These are phyloP conservation scores for Gnomoniopsis sp. DNA, from an alignment of 2,329 filamentous ascomycete species.

Conservation along the genomic window DNA sequence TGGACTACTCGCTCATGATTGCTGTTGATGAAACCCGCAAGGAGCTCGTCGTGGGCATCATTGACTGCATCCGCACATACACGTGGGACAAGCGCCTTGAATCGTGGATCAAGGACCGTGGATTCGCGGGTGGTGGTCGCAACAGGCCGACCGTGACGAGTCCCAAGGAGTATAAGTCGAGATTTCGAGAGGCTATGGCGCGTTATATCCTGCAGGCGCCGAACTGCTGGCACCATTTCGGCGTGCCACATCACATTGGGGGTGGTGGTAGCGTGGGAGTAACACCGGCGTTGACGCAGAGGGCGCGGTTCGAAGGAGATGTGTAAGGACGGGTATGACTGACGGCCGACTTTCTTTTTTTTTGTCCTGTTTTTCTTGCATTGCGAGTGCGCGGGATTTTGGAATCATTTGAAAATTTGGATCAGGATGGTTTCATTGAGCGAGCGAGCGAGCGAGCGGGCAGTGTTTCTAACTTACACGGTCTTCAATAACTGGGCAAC, in stretches of 20 bases:
- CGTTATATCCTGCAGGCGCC: conserved; percentile 72
- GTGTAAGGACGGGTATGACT: neutral
- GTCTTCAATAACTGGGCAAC: neutral
- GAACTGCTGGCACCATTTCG: conserved; percentile 73
- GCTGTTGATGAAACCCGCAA: conserved; percentile 88
- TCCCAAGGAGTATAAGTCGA: conserved; percentile 94
- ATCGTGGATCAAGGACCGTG: conserved; percentile 98
- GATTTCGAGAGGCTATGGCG: conserved; percentile 95
- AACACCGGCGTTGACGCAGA: neutral
- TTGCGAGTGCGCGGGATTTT: neutral
- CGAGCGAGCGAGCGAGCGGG: neutral
- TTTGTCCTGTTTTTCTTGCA: neutral
- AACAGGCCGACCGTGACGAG: conserved; percentile 93
- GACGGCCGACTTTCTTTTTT: neutral
- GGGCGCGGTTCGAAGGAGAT: neutral
- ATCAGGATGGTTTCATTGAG: neutral
- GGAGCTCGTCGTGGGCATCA: conserved; percentile 94
- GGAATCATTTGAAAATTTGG: neutral
- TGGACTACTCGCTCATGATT: conserved; percentile 99
- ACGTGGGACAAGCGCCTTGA: conserved; percentile 99
- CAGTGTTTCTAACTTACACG: neutral
- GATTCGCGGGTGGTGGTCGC: conserved; percentile 70
- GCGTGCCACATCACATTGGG: conserved; percentile 25
- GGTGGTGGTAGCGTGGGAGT: neutral
- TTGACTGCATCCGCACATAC: conserved; percentile 97